Evolutionary conservation across 2,329 filamentous ascomycete genomes (phyloP), one percentile per base, ranked within the genome.

Genomic region (Penicillium oxalicum): DNA sequence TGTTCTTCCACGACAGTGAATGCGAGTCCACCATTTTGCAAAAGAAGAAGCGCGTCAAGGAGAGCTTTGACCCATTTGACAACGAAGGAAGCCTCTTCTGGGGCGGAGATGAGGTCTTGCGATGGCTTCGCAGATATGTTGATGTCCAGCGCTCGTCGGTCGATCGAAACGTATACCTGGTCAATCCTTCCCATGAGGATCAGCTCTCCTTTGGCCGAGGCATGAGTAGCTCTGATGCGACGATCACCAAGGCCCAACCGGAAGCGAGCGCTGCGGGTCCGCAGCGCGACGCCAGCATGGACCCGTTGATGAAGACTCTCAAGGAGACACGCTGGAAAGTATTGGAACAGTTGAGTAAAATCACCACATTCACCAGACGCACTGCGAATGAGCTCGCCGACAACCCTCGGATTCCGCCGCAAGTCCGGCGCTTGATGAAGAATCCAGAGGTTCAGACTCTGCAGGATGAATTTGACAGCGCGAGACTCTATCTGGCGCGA

Each of bases 1-100:
- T 98, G 1, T 98, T 98, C 73, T 98, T 98, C 72, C 93, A 98
- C 67, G 93, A 98, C 63, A 90, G 84, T 54, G 93, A 98, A 73
- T 98, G 93, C 63, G 87, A 95, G 70, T 94, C 87, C 45, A 98
- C 93, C 0, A 95, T 97, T 24, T 71, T 94, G 48, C 91, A 97
- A 70, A 89, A 94, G 73, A 95, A 93, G 77, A 88, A 85, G 70
- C 76, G 88, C 45, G 82, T 89, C 0, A 81, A 80, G 53, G 89
- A 96, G 59, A 88, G 76, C 38, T 97, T 98, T 61, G 90, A 96
- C 60, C 91, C 91, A 0, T 96, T 96, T 67, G 84, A 86, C 12
- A 87, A 89, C 53, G 79, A 79, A 54, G 91, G 91, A 0, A 59
- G 53, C 44, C 85, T 95, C 77, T 97, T 96, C 64, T 98, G 94